Evolutionary conservation across 2,329 filamentous ascomycete species (phyloP), one percentile per base, ranked within the genome.

Genomic region (Rosellinia necatrix): DNA sequence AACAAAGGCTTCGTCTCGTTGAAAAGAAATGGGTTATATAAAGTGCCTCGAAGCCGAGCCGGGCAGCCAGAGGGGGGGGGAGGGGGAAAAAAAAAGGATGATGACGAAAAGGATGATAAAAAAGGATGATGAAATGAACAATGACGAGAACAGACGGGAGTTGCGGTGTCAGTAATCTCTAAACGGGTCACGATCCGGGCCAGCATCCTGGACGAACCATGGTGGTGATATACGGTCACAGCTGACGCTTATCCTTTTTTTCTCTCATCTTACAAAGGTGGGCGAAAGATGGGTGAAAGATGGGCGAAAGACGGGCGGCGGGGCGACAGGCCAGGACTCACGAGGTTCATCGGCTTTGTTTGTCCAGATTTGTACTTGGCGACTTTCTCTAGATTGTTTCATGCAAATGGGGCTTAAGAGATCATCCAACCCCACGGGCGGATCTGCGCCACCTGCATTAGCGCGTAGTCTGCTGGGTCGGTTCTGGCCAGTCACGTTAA

Each of bases 11-110:
- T 42, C 35, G 17, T 43, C 19, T 6, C 12, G n/a, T 7, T 3
- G n/a, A 29, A 38, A 40, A 38, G 9, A 17, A 44, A 44, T 30
- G 10, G 13, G 38, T n/a, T n/a, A n/a, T 49, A 37, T 56, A 56
- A n/a, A 52, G 42, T 40, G 49, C 53, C 57, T 49, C 53, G 53
- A 56, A 47, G 49, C 53, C 35, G 37, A 49, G 53, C 52, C 57
- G 53, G 49, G 49, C 48, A 19, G 19, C 10, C 5, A 41, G 38
- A n/a, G n/a, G n/a, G n/a, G n/a, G n/a, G n/a, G n/a, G n/a, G n/a
- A n/a, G n/a, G n/a, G n/a, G n/a, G n/a, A n/a, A n/a, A 53, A 59
- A 53, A 40, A 49, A 56, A 55, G 4, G 30, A 32, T 37, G 30
- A 24, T 19, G 27, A 40, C n/a, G n/a, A 32, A 51, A 22, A 17